Evolutionary conservation across 345 rosid species (phyloP).

Genomic region (Bruguiera sexangula): DNA sequence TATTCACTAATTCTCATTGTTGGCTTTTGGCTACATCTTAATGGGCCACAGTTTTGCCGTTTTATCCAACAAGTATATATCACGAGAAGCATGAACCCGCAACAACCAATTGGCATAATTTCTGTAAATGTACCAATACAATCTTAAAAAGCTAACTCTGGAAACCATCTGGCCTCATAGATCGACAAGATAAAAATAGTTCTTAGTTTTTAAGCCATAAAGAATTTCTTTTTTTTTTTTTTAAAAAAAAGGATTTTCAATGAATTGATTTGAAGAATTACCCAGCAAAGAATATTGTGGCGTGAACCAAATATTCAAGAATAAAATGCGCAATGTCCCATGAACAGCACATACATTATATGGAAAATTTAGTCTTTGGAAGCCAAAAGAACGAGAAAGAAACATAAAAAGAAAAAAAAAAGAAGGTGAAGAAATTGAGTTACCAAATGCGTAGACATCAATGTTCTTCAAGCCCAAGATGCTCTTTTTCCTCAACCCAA

Average conservation of each 20-base stretch:
- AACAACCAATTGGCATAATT: neutral
- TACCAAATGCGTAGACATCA: constrained; percentile 84
- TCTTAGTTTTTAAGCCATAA: neutral
- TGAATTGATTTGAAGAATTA: neutral
- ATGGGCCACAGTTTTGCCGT: neutral
- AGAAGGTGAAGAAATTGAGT: no score
- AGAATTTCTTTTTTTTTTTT: neutral
- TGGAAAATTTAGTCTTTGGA: neutral
- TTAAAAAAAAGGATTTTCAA: neutral
- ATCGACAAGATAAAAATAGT: neutral
- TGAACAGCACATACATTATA: neutral
- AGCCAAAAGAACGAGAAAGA: neutral
- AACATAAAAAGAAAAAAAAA: no score
- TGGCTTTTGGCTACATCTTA: no score
- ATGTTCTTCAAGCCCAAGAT: constrained; percentile 77
- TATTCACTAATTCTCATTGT: neutral
- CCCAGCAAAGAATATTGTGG: neutral
- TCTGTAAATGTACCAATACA: neutral
- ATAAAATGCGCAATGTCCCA: neutral
- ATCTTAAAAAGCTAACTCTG: neutral
- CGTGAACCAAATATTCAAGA: neutral
- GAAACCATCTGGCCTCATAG: neutral
- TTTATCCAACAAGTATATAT: neutral
- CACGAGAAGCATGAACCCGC: neutral
- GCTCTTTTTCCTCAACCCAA: constrained; percentile 72